Base-by-base conservation (phyloP, 2,329 filamentous ascomycete genomes). In the Diplodia intermedia region DNA sequence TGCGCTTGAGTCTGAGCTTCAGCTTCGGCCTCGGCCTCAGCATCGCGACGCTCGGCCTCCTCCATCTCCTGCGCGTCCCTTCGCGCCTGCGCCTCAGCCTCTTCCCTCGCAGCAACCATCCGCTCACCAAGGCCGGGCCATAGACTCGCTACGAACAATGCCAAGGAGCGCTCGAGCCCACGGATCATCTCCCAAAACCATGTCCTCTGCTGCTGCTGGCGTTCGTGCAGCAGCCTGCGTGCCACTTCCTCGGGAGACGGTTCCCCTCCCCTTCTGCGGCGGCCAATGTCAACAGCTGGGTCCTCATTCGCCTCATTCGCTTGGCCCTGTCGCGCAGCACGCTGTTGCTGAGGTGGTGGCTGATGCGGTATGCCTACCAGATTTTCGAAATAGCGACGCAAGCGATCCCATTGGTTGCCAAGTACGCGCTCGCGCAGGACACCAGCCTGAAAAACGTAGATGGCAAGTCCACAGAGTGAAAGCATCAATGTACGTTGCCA, bases 101-200 rank as follows among this genome's bases (percentile, higher is more conserved):
- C 83, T 71, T 86, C 83, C 68, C 85, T 81, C 31, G 85, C 86
- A 70, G 83, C 79, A 15, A 89, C 85, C 74, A 88, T 86, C 8
- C 86, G 80, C 74, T 90, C 88, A 0, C 88, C 87, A 31, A 90
- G 81, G 0, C 88, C 88, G 0, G 88, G 88, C 74, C 88, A 84
- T 61, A 90, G 73, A 75, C 85, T 88, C 0, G 87, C 87, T 40
- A 90, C 74, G 69, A 90, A 88, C n/a, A 90, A 78, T n/a, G 86
- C 86, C 50, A 87, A 73, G 1, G 84, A 84, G 47, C 88, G 81
- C 74, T 89, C 87, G 0, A 82, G 75, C 1, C 82, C 80, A 53
- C 85, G 77, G 20, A 86, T 65, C 4, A 65, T 71, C 14, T 78
- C 75, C 8, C 77, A 66, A 1, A 76, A 36, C 77, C 77, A 79